Percentiles rank a stretch among this genome's conserved stretches.
Evolutionary conservation across 371 early-diverging fungal genomes (phyloP).

Genomic region (Haplosporangium sp.): DNA sequence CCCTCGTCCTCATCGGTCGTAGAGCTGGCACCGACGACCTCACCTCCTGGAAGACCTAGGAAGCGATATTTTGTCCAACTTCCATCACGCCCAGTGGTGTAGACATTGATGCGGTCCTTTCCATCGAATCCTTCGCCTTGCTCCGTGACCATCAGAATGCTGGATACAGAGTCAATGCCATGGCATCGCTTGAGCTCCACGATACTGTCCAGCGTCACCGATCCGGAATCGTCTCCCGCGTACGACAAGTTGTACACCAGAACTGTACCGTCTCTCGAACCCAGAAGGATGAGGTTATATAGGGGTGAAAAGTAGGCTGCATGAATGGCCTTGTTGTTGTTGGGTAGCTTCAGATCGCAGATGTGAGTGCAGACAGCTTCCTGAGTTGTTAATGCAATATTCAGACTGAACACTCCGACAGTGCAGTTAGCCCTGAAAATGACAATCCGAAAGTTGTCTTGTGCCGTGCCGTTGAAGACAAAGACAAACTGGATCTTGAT

Average conservation of each 20-base stretch:
- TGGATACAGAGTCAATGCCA: slow-evolving; percentile 56
- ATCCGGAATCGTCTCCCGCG: not conserved
- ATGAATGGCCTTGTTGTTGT: slow-evolving; percentile 62
- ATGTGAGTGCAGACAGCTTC: slow-evolving; percentile 54
- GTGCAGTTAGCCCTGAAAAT: slow-evolving; percentile 53
- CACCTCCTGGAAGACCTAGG: slow-evolving; percentile 39
- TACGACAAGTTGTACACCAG: slow-evolving; percentile 62
- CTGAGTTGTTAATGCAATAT: not conserved
- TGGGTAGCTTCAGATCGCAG: slow-evolving; percentile 61
- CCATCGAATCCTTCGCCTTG: slow-evolving; percentile 50
- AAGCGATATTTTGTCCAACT: slow-evolving; percentile 72
- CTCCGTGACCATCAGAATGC: slow-evolving; percentile 38
- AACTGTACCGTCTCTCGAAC: slow-evolving; percentile 71
- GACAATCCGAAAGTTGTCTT: slow-evolving; percentile 25
- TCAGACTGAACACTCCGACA: slow-evolving; percentile 31
- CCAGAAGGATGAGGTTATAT: slow-evolving; percentile 64
- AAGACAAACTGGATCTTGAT: slow-evolving; percentile 50
- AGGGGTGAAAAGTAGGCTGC: slow-evolving; percentile 57
- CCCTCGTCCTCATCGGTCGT: slow-evolving; percentile 26
- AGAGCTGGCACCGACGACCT: slow-evolving; percentile 25
- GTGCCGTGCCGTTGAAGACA: slow-evolving; percentile 17
- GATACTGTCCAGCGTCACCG: slow-evolving; percentile 24
- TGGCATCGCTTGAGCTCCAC: slow-evolving; percentile 68
- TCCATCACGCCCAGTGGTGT: slow-evolving; percentile 79
- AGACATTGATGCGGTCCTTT: slow-evolving; percentile 61